Evolutionary conservation across 140 eudicot genomes (phyloP).

Genomic region (Eryngium alpinum): DNA sequence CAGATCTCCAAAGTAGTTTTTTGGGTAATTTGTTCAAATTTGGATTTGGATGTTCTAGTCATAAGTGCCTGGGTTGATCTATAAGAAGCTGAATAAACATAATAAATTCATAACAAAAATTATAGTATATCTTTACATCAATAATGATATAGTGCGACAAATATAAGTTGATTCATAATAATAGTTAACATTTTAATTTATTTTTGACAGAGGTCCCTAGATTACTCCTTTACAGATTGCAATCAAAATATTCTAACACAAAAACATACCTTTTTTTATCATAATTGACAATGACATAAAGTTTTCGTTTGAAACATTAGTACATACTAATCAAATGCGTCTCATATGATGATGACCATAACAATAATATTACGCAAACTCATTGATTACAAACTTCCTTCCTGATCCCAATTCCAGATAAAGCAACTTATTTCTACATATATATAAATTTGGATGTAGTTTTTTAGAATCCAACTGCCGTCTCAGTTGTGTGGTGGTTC

Average conservation of each 20-base stretch:
- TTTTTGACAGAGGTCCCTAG: no score
- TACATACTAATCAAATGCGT: neutral
- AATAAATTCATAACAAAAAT: no score
- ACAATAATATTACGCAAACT: constrained; percentile 19
- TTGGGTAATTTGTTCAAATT: no score
- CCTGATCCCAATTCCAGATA: constrained; percentile 17
- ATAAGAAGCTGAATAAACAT: no score
- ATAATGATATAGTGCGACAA: no score
- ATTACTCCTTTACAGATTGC: no score
- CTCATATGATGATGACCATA: neutral
- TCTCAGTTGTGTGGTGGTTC: neutral
- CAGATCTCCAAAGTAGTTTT: no score
- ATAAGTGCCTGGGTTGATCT: no score
- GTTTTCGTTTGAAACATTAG: neutral
- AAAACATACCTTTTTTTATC: constrained; percentile 1
- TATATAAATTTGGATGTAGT: constrained; percentile 16
- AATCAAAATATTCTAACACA: neutral
- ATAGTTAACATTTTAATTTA: no score
- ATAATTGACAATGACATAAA: neutral
- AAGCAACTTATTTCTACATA: constrained; percentile 52
- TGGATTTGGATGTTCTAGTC: no score
- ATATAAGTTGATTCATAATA: no score
- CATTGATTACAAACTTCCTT: neutral
- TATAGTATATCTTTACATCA: no score
- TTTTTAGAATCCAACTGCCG: neutral